A percentile compares a stretch with the other conserved stretches of the same genome.
Evolutionary conservation across 768 basidiomycete genomes (phyloP).

Genomic region (Kwoniella europaea): DNA sequence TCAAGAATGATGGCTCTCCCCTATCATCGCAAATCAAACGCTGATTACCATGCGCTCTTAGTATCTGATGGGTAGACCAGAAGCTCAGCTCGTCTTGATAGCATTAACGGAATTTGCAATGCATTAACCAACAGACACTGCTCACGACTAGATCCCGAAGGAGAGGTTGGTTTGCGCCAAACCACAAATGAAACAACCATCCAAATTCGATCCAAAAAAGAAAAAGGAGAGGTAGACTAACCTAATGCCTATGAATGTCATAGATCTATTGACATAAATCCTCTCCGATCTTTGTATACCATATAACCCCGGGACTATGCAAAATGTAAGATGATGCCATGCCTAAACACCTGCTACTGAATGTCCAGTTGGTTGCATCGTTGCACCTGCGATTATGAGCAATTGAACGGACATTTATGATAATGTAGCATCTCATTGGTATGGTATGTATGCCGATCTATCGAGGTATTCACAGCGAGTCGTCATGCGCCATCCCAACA

Average conservation of each 20-base stretch:
- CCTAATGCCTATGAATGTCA: no score
- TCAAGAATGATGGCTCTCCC: background rate
- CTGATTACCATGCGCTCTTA: background rate
- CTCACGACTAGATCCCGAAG: background rate
- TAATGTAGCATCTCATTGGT: background rate
- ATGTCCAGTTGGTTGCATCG: no score
- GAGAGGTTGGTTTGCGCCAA: no score
- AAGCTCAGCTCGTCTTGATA: conserved; percentile 50
- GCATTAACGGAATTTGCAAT: conserved; percentile 42
- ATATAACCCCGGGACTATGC: no score
- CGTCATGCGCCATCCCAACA: no score
- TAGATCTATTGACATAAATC: no score
- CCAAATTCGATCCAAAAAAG: no score
- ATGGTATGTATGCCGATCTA: background rate
- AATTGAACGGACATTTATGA: background rate
- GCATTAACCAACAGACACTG: background rate
- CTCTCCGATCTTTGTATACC: no score
- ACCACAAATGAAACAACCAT: no score
- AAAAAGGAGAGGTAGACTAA: no score
- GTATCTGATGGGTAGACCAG: conserved; percentile 47
- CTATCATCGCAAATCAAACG: background rate
- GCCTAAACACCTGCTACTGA: no score
- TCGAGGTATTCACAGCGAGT: background rate
- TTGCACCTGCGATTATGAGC: background rate
- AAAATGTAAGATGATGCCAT: no score